Evolutionary conservation across 176 grass and related monocot species (phyloP), one percentile per base, ranked within the genome.

Genomic region (Cymbopogon citratus): DNA sequence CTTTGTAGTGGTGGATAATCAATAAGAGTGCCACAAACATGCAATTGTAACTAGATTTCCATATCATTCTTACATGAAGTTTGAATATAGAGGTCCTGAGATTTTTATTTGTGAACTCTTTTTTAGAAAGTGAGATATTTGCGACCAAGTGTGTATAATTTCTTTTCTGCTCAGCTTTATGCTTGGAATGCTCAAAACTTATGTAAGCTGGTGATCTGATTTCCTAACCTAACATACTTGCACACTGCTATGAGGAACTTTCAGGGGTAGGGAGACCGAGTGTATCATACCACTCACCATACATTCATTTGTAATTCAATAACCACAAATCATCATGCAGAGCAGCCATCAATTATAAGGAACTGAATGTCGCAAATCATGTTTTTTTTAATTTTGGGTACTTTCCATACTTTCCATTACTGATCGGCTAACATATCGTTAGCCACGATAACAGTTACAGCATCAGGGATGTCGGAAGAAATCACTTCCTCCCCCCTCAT

Each of bases 121-220:
- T n/a, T n/a, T n/a, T n/a, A 38, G 1, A 16, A 18, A 75, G 64
- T 73, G 34, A 11, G 5, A 64, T 65, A 64, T 66, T 85, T 81
- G 66, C 27, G 7, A 71, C 44, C 38, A 71, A 34, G 25, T 49
- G 2, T 31, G 6, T 45, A 60, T 46, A 51, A 43, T 76, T 79
- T 10, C 44, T 19, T 51, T 83, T 63, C 28, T 71, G 62, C 83
- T 80, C 69, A 99, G 93, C 86, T 76, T 82, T 80, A 84, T 23
- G 7, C 62, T 85, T 21, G 93, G 85, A 85, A 90, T 79, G 36
- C n/a, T 87, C 38, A 80, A 89, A 85, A 91, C 87, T 87, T 93
- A 76, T 66, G 93, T 88, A 54, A 18, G 18, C 46, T 41, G 46
- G 19, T 49, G 29, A n/a, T 51, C 66, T 49, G 19, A 28, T 80